Conservation (phyloP, 2,329 filamentous ascomycete species). For the Penicillium frequentans region DNA sequence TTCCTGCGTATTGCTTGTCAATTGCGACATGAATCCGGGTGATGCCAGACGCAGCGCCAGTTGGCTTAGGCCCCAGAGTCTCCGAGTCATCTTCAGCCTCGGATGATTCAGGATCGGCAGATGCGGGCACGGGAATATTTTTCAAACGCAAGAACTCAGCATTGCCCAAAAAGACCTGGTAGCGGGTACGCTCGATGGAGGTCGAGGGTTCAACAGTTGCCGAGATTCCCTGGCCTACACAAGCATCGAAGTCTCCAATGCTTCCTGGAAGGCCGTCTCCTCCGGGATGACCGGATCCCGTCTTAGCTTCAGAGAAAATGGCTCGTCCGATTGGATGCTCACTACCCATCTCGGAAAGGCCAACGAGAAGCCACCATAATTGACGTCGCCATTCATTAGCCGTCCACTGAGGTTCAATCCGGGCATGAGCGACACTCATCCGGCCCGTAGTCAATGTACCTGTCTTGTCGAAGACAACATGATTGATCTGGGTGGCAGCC, state of each 20-base stretch:
- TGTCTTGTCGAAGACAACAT: conserved; percentile 93
- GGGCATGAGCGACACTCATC: conserved; percentile 81
- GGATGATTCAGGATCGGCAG: conserved; percentile 38
- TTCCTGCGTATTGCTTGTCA: conserved; percentile 75
- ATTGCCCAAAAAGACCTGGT: conserved; percentile 82
- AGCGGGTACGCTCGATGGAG: conserved; percentile 66
- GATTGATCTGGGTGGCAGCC: conserved; percentile 82
- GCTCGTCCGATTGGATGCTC: conserved; percentile 96
- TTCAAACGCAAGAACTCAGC: conserved; percentile 72
- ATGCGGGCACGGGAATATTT: conserved; percentile 55
- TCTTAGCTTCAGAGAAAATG: conserved; percentile 72
- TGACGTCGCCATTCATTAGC: conserved; percentile 66
- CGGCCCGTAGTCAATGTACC: conserved; percentile 92
- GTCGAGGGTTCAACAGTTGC: conserved; percentile 77
- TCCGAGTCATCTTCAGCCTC: conserved; percentile 18
- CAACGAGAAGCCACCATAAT: conserved; percentile 94
- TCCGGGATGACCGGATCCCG: conserved; percentile 68
- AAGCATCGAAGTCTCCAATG: conserved; percentile 79
- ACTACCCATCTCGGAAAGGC: conserved; percentile 91
- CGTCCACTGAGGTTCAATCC: conserved; percentile 68
- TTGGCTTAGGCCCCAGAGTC: conserved; percentile 33
- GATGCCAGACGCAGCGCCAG: conserved; percentile 60
- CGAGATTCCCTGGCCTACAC: conserved; percentile 80
- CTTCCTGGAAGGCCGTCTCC: conserved; percentile 79
- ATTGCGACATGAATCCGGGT: conserved; percentile 93